Conservation (phyloP, 805 yeast species). For the Saccharomycopsis synnaedendra region DNA sequence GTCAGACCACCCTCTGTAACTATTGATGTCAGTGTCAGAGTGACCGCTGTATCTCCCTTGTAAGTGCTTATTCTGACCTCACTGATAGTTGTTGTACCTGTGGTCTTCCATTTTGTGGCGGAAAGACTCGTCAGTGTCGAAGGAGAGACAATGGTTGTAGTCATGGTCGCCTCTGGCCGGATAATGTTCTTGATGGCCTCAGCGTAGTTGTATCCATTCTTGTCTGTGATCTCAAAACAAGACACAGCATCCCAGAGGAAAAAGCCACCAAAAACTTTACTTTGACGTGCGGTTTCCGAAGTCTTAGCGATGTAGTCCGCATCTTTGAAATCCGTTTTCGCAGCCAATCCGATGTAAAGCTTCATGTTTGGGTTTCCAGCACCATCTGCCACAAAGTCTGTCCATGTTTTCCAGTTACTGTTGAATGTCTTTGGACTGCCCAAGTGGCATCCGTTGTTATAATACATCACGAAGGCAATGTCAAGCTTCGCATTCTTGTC, state of each 20-base stretch:
- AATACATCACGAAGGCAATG: slow-evolving; percentile 53
- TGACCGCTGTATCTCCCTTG: too few species aligned
- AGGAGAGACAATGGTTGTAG: background rate
- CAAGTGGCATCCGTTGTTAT: slow-evolving; percentile 35
- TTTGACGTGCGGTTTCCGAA: slow-evolving; percentile 5
- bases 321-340: slow-evolving; percentile 39
- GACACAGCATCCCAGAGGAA: slow-evolving; percentile 15
- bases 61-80: too few species aligned
- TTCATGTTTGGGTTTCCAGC: slow-evolving; percentile 42
- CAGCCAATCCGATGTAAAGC: slow-evolving; percentile 44
- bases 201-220: slow-evolving; percentile 12
- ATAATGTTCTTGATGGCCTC: slow-evolving; percentile 14
- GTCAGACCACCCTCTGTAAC: background rate
- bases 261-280: slow-evolving; percentile 11
- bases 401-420: slow-evolving; percentile 40
- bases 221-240: slow-evolving; percentile 9
- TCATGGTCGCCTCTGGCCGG: slow-evolving; percentile 3
- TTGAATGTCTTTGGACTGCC: slow-evolving; percentile 16
- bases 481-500: slow-evolving; percentile 31
- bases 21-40: background rate
- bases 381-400: slow-evolving; percentile 28
- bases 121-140: too few species aligned
- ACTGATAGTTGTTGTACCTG: background rate
- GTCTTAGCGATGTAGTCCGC: slow-evolving; percentile 15
- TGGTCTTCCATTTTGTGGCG: background rate